Percentiles rank a stretch among this genome's conserved stretches.
Evolutionary conservation across 257 asterid species (phyloP).

Genomic region (Plantago ovata): DNA sequence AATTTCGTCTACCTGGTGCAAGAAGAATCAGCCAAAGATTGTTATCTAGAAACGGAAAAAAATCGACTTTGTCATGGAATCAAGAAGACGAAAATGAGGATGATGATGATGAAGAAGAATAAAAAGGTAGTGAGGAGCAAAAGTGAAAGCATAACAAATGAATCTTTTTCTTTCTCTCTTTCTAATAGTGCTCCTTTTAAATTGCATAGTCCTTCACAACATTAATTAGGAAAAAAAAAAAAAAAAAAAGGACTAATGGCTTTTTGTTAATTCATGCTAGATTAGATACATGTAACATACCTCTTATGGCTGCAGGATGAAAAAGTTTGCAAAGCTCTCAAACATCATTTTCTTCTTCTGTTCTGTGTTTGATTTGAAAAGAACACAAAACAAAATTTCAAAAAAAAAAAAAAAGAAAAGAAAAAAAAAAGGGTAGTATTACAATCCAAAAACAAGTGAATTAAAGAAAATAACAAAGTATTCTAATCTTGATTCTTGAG

Average conservation of each 20-base stretch:
- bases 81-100: not conserved
- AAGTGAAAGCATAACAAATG: conserved; percentile 40
- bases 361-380: conserved; percentile 37
- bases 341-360: conserved; percentile 82
- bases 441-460: too few relatives aligned
- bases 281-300: conserved; percentile 40
- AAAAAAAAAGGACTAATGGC: not conserved
- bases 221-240: not conserved
- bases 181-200: conserved; percentile 11
- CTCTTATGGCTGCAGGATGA: conserved; percentile 70
- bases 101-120: conserved; percentile 20
- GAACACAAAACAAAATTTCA: not conserved
- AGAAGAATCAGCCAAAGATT: conserved; percentile 21
- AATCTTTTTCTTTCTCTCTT: not conserved
- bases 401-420: too few relatives aligned
- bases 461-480: too few relatives aligned
- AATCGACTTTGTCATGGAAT: not conserved
- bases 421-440: conserved; percentile 19
- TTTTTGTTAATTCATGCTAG: conserved; percentile 38
- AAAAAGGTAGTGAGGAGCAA: conserved; percentile 38
- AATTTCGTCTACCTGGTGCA: conserved; percentile 6
- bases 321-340: conserved; percentile 58
- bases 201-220: not conserved
- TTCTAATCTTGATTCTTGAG: conserved; percentile 18
- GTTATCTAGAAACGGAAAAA: not conserved